A percentile compares a stretch with the other conserved stretches of the same genome.
phyloP scores from a whole-genome alignment of 306 rosid species.

The Lathyrus sativus region DNA sequence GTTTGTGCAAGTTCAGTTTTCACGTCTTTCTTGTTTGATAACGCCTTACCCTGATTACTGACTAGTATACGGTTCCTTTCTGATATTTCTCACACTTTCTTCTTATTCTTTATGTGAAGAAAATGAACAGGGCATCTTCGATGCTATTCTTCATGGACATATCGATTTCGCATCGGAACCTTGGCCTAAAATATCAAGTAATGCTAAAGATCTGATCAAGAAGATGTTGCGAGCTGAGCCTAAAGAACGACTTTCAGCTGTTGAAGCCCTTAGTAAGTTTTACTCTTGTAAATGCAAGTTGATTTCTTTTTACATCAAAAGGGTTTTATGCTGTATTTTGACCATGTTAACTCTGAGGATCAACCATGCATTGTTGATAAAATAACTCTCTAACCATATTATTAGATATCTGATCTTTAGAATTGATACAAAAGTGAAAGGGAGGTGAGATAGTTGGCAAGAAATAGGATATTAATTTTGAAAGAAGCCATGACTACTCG shows the following conservation, averaged over 20 bases:
- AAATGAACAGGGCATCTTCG: constrained; percentile 86
- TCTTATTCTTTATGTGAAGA: constrained; percentile 58
- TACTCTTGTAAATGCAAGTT: constrained; percentile 17
- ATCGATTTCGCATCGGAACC: constrained; percentile 88
- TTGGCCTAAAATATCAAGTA: constrained; percentile 90
- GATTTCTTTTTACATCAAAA: constrained; percentile 1
- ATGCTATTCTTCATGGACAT: constrained; percentile 83
- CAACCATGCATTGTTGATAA: constrained; percentile 2
- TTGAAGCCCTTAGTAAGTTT: constrained; percentile 84
- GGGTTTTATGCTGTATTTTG: constrained; percentile 25
- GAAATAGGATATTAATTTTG: constrained; percentile 8
- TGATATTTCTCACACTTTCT: constrained; percentile 30
- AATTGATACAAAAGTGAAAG: constrained; percentile 9
- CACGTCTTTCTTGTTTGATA: constrained; percentile 21
- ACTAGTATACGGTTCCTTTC: constrained; percentile 1
- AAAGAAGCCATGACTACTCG: background rate
- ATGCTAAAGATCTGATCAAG: constrained; percentile 91
- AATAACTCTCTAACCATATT: constrained; percentile 5
- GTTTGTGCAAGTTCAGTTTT: constrained; percentile 17
- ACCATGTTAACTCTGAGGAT: background rate
- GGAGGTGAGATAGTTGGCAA: background rate
- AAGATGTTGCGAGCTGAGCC: constrained; percentile 77
- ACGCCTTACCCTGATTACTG: background rate
- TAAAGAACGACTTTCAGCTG: constrained; percentile 75
- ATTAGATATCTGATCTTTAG: constrained; percentile 2